A percentile compares a stretch with the other conserved stretches of the same genome.
Evolutionary conservation across 2,329 filamentous ascomycete species (phyloP).

Genomic region (Fusarium buharicum): DNA sequence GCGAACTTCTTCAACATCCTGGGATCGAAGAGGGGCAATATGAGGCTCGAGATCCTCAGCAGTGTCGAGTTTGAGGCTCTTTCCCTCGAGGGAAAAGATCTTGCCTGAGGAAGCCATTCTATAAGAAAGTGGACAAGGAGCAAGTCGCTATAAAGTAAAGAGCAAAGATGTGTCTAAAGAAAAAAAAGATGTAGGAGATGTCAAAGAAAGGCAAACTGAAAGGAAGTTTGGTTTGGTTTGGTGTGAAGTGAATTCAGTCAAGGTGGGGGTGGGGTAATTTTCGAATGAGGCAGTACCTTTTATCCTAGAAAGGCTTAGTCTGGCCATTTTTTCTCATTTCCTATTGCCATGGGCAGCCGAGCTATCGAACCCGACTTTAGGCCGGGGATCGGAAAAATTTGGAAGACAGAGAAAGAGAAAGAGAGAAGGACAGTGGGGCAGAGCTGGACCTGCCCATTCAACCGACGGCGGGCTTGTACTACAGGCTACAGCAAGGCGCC

Average conservation of each 20-base stretch:
- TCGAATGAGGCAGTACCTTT: constrained; percentile 35
- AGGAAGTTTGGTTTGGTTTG: constrained; percentile 29
- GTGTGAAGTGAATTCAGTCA: constrained; percentile 30
- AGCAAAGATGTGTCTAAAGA: constrained; percentile 18
- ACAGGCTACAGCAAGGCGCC: constrained; percentile 25
- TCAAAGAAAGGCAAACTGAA: constrained; percentile 22
- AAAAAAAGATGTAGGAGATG: constrained; percentile 19
- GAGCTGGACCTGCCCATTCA: constrained; percentile 34
- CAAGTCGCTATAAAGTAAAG: constrained; percentile 13
- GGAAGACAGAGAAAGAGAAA: constrained; percentile 6
- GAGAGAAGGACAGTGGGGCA: not conserved
- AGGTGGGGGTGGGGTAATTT: constrained; percentile 46
- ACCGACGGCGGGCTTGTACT: constrained; percentile 19
- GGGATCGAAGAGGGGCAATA: constrained; percentile 77
- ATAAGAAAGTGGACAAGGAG: constrained; percentile 17
- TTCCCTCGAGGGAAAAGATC: constrained; percentile 90
- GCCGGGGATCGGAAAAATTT: constrained; percentile 38
- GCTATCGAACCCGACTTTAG: constrained; percentile 29
- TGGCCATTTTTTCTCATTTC: constrained; percentile 21
- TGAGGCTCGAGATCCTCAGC: constrained; percentile 87
- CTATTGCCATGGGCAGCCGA: constrained; percentile 23
- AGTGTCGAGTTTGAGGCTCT: constrained; percentile 90
- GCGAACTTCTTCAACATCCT: constrained; percentile 85
- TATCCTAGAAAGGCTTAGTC: constrained; percentile 22
- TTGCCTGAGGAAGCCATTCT: constrained; percentile 58